These are phyloP conservation scores for Wickerhamomyces queroliae DNA, from an alignment of 805 yeast genomes.

Conservation along the genomic window DNA sequence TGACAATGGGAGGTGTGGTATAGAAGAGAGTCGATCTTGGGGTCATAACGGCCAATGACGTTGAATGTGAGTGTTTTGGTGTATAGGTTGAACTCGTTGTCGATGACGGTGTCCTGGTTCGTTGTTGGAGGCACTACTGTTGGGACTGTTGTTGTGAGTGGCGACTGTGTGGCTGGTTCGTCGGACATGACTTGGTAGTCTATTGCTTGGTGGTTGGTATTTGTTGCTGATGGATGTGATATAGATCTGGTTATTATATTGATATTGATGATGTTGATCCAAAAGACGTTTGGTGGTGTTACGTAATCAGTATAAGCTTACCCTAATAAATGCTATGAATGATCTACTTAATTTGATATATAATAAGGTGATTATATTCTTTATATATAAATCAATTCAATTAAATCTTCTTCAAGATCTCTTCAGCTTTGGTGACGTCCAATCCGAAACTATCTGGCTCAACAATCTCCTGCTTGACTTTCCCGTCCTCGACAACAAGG, in stretches of 20 bases:
- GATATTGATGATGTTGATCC: too few relatives aligned
- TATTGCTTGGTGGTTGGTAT: too few relatives aligned
- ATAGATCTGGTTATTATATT: too few relatives aligned
- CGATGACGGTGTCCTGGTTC: neutral
- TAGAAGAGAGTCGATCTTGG: constrained; percentile 59
- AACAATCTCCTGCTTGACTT: constrained; percentile 56
- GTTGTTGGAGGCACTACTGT: neutral
- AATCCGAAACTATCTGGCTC: constrained; percentile 82
- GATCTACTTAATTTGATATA: too few relatives aligned
- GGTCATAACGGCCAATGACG: constrained; percentile 74
- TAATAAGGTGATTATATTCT: too few relatives aligned
- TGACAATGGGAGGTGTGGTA: constrained; percentile 71
- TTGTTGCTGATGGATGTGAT: too few relatives aligned
- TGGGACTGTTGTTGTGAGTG: neutral
- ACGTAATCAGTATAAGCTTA: too few relatives aligned
- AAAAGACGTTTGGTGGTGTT: too few relatives aligned
- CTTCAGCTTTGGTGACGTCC: constrained; percentile 38
- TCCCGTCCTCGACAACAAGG: constrained; percentile 68
- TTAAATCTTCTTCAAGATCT: constrained; percentile 23
- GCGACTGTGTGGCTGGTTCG: too few relatives aligned
- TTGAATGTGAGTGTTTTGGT: constrained; percentile 67
- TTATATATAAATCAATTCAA: neutral
- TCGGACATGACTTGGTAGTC: too few relatives aligned
- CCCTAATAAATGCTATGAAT: too few relatives aligned
- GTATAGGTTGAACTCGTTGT: constrained; percentile 40